Conservation (phyloP, 2,329 filamentous ascomycete species). For the Rhytidhysteron rufulum region DNA sequence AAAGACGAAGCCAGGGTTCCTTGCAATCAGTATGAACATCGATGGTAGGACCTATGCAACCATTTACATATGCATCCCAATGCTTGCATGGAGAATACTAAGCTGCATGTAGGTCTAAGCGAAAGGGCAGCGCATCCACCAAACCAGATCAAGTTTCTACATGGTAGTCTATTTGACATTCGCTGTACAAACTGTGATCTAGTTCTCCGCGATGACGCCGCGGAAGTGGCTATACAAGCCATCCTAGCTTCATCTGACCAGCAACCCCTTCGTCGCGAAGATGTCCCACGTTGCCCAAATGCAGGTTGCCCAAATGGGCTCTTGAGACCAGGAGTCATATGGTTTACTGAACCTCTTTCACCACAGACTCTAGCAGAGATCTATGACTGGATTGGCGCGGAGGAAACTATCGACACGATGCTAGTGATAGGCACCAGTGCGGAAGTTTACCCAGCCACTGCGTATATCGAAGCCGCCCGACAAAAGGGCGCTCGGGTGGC, state of each 20-base stretch:
- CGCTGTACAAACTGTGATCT: slow-evolving; percentile 12
- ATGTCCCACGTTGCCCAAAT: slow-evolving; percentile 11
- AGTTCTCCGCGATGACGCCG: slow-evolving; percentile 3
- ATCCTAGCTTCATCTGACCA: slow-evolving; percentile 3
- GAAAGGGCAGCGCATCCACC: slow-evolving; percentile 9
- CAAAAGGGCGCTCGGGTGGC: slow-evolving; percentile 16
- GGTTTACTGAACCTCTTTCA: slow-evolving; percentile 31
- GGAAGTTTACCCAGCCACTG: slow-evolving; percentile 16
- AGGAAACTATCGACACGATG: slow-evolving; percentile 15
- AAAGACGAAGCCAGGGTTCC: slow-evolving; percentile 9
- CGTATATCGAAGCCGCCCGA: slow-evolving; percentile 15
- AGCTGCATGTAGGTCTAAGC: slow-evolving; percentile 11
- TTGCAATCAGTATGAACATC: slow-evolving; percentile 22
- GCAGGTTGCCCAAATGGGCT: slow-evolving; percentile 7
- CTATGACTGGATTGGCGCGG: slow-evolving; percentile 7
- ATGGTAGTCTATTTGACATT: slow-evolving; percentile 14
- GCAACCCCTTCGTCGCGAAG: not conserved
- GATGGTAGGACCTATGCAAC: too few species aligned
- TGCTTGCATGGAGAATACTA: too few species aligned
- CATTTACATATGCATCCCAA: too few species aligned
- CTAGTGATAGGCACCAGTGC: slow-evolving; percentile 20
- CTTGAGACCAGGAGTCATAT: slow-evolving; percentile 16
- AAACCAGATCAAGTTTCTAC: slow-evolving; percentile 9
- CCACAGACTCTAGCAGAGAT: slow-evolving; percentile 47
- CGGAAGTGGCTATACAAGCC: slow-evolving; percentile 4